Base-by-base conservation (phyloP, 768 basidiomycete species). In the Termitomyces sp. region DNA sequence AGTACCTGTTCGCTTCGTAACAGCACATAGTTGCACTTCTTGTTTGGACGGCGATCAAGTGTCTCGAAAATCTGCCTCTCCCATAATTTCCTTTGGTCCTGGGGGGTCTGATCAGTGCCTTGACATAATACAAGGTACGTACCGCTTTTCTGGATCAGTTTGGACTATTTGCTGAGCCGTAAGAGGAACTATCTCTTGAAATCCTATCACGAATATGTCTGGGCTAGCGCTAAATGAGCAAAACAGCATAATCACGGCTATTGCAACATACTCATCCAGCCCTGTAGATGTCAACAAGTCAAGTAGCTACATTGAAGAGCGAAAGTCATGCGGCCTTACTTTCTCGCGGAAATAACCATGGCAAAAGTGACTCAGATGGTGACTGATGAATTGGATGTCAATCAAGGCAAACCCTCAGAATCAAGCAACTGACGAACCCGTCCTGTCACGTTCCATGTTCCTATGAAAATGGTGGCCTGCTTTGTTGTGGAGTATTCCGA, bases 101-200 rank as follows among this genome's bases (percentile, higher is more conserved):
- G 4, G 8, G 15, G n/a, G 57, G 54, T 47, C 60, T 33, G 36
- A 33, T 28, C 37, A 5, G 41, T 10, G n/a, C 5, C 39, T n/a
- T n/a, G 34, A 18, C 37, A 31, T 33, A 4, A 20, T 46, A 31
- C 13, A 36, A 44, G 37, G 58, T n/a, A 58, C 76, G 24, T 53
- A 88, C 92, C 84, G 82, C 74, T 93, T 94, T 68, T 94, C 93
- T 1, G 95, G 94, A 71, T 98, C 95, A 6, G 94, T 88, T 70
- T 97, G 94, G 16, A 98, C 79, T 44, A 99, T 98, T 69, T 98
- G 95, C 65, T 95, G 93, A 3, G 97, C 93, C n/a, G 93, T 98
- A 48, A 99, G 81, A 4, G 94, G 94, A 0, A 99, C 97, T 54
- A 99, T 94, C 72, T 99, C 97, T 71, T 99, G 95, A 69, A 98